Conservation (phyloP, 163 green algal species). For the Trebouxia gelatinosa region DNA sequence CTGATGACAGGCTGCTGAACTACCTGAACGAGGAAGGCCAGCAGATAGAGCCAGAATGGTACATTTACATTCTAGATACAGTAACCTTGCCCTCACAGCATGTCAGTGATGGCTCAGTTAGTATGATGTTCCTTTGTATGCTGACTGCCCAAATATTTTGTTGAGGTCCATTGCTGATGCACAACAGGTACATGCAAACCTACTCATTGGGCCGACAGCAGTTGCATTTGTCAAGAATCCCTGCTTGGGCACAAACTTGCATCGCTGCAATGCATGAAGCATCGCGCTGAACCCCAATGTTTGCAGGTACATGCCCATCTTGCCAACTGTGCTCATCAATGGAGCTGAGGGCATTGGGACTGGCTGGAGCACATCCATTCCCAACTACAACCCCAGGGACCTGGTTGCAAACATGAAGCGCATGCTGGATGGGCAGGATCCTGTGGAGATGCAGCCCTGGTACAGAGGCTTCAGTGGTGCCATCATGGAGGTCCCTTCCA, state of each 20-base stretch:
- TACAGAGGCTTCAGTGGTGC: constrained; percentile 81
- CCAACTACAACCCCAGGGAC: constrained; percentile 96
- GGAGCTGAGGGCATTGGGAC: constrained; percentile 99
- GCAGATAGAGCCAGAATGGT: constrained; percentile 95
- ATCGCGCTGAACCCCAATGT: background rate
- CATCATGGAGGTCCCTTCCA: constrained; percentile 66
- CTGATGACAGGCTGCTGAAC: constrained; percentile 89
- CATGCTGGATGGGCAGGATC: constrained; percentile 76
- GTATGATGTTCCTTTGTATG: too few species aligned
- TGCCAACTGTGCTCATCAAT: constrained; percentile 97
- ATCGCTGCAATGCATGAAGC: too few species aligned
- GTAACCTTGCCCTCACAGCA: background rate
- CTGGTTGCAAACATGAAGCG: constrained; percentile 85
- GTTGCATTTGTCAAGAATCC: background rate
- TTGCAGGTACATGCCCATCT: constrained; percentile 92
- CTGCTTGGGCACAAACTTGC: too few species aligned
- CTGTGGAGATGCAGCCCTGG: constrained; percentile 90
- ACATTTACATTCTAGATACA: background rate
- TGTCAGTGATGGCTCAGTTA: background rate
- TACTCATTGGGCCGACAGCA: background rate
- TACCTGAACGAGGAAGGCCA: constrained; percentile 98
- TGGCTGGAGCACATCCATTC: constrained; percentile 96
- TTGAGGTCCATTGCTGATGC: too few species aligned
- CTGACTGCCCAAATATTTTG: too few species aligned
- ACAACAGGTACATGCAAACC: too few species aligned